Evolutionary conservation across 495 filamentous ascomycete genomes (phyloP).

Genomic region (Evansstolkia leycettana): DNA sequence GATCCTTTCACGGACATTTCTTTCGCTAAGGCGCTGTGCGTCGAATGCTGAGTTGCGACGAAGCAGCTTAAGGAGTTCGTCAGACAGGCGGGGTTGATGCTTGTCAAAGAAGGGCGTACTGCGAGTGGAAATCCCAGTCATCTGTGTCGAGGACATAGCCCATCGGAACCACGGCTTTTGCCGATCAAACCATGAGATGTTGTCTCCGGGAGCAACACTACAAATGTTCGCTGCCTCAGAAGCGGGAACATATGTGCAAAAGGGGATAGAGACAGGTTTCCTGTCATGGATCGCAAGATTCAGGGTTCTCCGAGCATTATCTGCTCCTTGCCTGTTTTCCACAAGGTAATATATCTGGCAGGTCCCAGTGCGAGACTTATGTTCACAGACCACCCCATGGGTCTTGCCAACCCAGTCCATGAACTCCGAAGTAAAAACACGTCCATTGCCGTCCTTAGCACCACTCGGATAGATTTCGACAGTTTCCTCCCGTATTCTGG

Average conservation of each 20-base stretch:
- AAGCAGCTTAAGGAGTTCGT: conserved; percentile 25
- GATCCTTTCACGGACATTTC: conserved; percentile 18
- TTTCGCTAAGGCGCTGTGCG: not conserved
- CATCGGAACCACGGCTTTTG: conserved; percentile 29
- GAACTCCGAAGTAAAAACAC: conserved; percentile 12
- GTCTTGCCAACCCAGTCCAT: conserved; percentile 23
- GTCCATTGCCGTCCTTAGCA: conserved; percentile 2
- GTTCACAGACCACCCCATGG: conserved; percentile 18
- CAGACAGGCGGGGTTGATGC: conserved; percentile 22
- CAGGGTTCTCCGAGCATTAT: conserved; percentile 23
- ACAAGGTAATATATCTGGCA: conserved; percentile 20
- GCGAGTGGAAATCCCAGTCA: conserved; percentile 1
- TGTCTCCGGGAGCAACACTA: conserved; percentile 9
- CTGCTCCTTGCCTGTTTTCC: conserved; percentile 20
- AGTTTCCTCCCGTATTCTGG: conserved; percentile 20
- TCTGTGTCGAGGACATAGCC: conserved; percentile 17
- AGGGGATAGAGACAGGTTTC: conserved; percentile 10
- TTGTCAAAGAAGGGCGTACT: conserved; percentile 18
- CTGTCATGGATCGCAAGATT: conserved; percentile 18
- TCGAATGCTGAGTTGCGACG: conserved; percentile 3
- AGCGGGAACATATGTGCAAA: conserved; percentile 25
- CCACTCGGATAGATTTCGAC: conserved; percentile 10
- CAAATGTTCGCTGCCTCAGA: conserved; percentile 13
- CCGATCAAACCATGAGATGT: conserved; percentile 20
- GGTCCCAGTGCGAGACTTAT: conserved; percentile 3